phyloP scores from a whole-genome alignment of 2,329 filamentous ascomycete species.

The Verticillium nubilum region DNA sequence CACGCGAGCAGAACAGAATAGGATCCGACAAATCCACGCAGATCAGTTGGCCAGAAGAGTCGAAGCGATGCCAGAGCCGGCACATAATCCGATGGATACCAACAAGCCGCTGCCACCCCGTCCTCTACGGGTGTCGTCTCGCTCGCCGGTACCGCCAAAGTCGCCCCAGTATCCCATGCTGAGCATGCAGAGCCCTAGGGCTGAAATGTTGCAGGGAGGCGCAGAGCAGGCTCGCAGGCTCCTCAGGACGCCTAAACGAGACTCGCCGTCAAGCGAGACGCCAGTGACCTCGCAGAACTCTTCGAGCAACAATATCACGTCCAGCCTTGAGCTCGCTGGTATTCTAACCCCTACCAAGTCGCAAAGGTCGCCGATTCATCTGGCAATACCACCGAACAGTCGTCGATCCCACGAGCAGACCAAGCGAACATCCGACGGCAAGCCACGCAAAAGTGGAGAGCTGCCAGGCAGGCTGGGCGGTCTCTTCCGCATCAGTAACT shows the following conservation, averaged over 20 bases:
- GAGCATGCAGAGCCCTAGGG: background rate
- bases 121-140: background rate
- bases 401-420: background rate
- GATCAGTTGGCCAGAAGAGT: background rate
- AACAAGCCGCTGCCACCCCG: background rate
- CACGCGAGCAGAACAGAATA: background rate
- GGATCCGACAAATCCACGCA: background rate
- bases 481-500: background rate
- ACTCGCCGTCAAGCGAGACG: background rate
- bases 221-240: background rate
- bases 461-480: background rate
- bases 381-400: background rate
- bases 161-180: background rate
- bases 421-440: background rate
- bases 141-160: background rate
- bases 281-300: background rate
- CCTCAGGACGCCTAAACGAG: background rate
- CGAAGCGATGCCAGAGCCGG: background rate
- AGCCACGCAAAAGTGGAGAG: background rate
- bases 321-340: background rate
- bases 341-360: background rate
- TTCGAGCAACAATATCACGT: background rate
- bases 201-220: background rate
- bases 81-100: background rate
- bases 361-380: background rate